Evolutionary conservation across 495 filamentous ascomycete genomes (phyloP).

Genomic region (Podospora didyma): DNA sequence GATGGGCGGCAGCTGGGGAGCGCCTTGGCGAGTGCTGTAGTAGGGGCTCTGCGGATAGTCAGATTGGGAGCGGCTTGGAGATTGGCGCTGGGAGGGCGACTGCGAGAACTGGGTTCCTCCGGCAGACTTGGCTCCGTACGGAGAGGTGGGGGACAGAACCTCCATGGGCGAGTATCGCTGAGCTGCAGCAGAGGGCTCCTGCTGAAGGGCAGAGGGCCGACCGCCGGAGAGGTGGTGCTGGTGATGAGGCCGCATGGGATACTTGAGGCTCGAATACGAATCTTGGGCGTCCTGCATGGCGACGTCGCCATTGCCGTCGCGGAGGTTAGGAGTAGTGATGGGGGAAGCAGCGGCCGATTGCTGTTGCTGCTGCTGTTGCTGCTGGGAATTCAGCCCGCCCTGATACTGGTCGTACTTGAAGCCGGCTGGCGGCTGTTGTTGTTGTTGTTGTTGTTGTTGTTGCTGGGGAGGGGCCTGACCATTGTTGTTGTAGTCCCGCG

Average conservation of each 20-base stretch:
- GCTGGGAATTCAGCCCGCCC: constrained; percentile 48
- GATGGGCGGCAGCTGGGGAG: constrained; percentile 65
- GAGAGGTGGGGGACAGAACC: constrained; percentile 56
- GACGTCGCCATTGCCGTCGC: constrained; percentile 77
- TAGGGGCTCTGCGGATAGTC: constrained; percentile 49
- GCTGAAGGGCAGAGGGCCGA: constrained; percentile 49
- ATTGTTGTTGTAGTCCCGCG: constrained; percentile 38
- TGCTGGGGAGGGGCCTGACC: constrained; percentile 28
- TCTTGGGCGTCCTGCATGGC: constrained; percentile 87
- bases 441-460: constrained; percentile 49
- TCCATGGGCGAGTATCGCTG: constrained; percentile 97
- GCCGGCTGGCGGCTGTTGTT: constrained; percentile 58
- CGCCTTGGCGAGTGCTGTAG: constrained; percentile 41
- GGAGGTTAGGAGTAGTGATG: constrained; percentile 58
- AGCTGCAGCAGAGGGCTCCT: constrained; percentile 76
- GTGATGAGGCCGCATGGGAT: constrained; percentile 68
- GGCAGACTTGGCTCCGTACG: constrained; percentile 42
- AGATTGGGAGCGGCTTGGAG: constrained; percentile 20
- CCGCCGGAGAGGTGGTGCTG: constrained; percentile 51
- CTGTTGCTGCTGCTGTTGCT: constrained; percentile 32
- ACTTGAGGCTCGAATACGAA: constrained; percentile 63
- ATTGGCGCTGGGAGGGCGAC: constrained; percentile 38
- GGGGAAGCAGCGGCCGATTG: constrained; percentile 49
- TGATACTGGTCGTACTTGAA: constrained; percentile 76
- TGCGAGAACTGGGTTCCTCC: constrained; percentile 41